These are phyloP conservation scores for Trichoderma cornu-damae DNA, from an alignment of 2,329 filamentous ascomycete genomes.

Conservation along the genomic window DNA sequence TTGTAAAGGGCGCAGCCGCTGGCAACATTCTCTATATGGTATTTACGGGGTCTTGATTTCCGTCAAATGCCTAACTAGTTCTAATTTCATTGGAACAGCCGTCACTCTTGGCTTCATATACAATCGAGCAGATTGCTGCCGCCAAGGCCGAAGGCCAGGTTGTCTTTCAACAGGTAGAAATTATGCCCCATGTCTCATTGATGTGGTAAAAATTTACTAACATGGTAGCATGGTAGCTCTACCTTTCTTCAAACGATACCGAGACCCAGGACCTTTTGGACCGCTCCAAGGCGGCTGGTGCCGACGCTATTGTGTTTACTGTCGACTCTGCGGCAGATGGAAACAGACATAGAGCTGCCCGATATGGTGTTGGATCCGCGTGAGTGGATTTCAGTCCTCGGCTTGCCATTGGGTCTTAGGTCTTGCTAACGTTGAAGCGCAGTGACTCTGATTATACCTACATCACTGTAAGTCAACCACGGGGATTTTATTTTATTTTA, in stretches of 20 bases:
- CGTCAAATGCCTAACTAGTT: too few species aligned
- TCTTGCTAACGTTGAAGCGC: background rate
- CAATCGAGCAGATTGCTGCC: constrained; percentile 36
- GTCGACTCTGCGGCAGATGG: constrained; percentile 38
- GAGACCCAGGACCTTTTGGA: constrained; percentile 31
- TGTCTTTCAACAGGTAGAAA: constrained; percentile 35
- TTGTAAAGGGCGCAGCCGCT: constrained; percentile 45
- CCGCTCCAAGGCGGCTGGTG: constrained; percentile 31
- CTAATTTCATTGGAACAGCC: constrained; percentile 19
- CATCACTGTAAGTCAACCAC: background rate
- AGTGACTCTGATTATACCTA: background rate
- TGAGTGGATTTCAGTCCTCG: constrained; percentile 15
- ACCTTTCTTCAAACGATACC: constrained; percentile 32
- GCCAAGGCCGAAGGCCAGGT: constrained; percentile 35
- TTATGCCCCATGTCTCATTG: background rate
- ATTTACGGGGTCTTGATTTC: too few species aligned
- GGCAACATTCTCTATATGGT: constrained; percentile 48
- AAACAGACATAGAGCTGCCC: constrained; percentile 38
- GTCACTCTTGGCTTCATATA: constrained; percentile 31
- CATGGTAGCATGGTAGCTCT: constrained; percentile 20
- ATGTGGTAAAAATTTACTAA: background rate
- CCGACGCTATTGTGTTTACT: constrained; percentile 36
- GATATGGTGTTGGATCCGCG: constrained; percentile 37
- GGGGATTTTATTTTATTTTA: too few species aligned
- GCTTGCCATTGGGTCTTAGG: background rate